These are phyloP conservation scores for Suillus americanus DNA, from an alignment of 768 basidiomycete species.

Conservation along the genomic window DNA sequence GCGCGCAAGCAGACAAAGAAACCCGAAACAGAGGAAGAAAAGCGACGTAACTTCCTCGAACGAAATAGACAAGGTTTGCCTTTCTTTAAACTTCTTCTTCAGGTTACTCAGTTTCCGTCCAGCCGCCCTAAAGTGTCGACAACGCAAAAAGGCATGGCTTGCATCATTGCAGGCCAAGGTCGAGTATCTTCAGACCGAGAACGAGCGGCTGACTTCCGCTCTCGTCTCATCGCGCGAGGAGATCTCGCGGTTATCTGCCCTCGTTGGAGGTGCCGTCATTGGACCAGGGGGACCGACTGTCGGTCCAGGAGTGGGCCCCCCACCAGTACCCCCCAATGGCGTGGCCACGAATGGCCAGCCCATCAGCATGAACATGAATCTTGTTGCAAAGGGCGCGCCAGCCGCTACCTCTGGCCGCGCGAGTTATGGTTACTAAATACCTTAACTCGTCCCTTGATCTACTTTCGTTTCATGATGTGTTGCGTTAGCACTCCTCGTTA, in stretches of 20 bases:
- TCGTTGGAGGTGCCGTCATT: conserved; percentile 67
- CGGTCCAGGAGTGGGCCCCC: conserved; percentile 29
- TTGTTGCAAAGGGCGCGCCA: conserved; percentile 37
- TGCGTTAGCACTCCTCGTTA: background rate
- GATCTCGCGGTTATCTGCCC: conserved; percentile 75
- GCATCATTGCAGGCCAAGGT: conserved; percentile 90
- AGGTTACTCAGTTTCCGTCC: conserved; percentile 11
- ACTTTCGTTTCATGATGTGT: conserved; percentile 16
- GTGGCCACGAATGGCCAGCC: conserved; percentile 34
- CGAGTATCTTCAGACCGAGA: conserved; percentile 89
- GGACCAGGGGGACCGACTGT: conserved; percentile 36
- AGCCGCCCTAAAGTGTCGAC: conserved; percentile 99
- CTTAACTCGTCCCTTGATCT: conserved; percentile 9
- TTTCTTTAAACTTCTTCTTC: background rate
- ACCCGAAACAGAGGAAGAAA: conserved; percentile 97
- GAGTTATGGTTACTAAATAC: conserved; percentile 41
- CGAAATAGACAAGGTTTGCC: conserved; percentile 94
- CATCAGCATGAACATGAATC: conserved; percentile 43
- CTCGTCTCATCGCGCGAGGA: conserved; percentile 90
- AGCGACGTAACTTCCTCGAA: conserved; percentile 94
- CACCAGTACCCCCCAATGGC: conserved; percentile 23
- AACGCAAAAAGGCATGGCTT: conserved; percentile 99
- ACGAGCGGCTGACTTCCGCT: conserved; percentile 87
- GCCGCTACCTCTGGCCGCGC: conserved; percentile 32
- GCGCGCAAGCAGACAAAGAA: conserved; percentile 51